Base-by-base conservation (phyloP, 169 alveolate genomes). In the Plasmodium berghei region DNA sequence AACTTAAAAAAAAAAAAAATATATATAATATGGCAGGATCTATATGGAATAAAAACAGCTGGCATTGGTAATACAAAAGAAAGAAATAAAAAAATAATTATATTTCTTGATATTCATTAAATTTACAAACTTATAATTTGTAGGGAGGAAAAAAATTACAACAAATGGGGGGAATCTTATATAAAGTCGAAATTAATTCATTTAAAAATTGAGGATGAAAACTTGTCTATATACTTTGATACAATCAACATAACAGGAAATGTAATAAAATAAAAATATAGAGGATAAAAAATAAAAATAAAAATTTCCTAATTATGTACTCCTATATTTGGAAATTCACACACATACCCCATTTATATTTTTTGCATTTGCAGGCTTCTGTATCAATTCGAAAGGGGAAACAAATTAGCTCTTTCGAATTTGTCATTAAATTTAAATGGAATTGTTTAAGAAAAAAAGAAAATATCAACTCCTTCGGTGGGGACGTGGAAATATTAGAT, bases 101-200 rank as follows among this genome's bases (percentile, higher is more conserved):
- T 66, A 10, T 66, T 8, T 6, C 8, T 14, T 14, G 1, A 42
- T n/a, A 64, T 4, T 4, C 9, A 18, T 48, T 22, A 45, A 20
- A 22, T 54, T 45, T 26, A n/a, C 42, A 12, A 28, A 46, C 46
- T 28, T 6, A 12, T 55, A 12, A 18, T 26, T 0, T 52, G 6
- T 56, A 75, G 88, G 88, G 88, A 75, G 48, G 88, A 75, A 48
- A 75, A 63, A 55, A 75, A 75, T 56, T 75, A 75, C 45, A 63
- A 63, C 48, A 75, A 75, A 75, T 75, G 88, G 88, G 74, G 75
- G 1, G 72, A 75, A 34, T 48, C 88, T 34, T 75, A 75, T 42
- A 75, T 75, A 62, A 56, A 75, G 55, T 62, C 22, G 46, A 75
- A 75, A 48, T 62, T 75, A 66, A 62, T 26, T 34, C 54, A 75